Evolutionary conservation across 179 eudicot species (phyloP).

Genomic region (Silene noctiflora): DNA sequence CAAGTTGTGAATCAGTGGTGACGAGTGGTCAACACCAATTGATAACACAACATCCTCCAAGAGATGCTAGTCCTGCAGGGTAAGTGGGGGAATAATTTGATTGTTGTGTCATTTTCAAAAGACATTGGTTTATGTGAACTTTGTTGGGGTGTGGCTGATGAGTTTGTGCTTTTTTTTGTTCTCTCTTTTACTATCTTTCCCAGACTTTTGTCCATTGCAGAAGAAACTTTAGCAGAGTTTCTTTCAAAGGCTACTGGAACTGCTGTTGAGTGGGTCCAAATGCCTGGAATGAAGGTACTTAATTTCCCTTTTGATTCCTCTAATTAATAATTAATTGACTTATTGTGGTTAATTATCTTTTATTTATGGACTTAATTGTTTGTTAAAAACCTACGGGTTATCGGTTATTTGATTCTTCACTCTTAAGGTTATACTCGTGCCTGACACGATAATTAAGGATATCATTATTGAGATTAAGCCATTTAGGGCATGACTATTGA

Average conservation of each 20-base stretch:
- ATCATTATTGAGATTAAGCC: no score
- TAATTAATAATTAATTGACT: slow-evolving; percentile 13
- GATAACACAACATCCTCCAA: slow-evolving; percentile 81
- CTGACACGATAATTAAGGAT: background rate
- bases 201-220: slow-evolving; percentile 98
- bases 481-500: background rate
- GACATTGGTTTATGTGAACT: slow-evolving; percentile 29
- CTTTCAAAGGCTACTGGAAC: slow-evolving; percentile 99
- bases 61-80: slow-evolving; percentile 99
- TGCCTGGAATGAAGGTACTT: slow-evolving; percentile 99
- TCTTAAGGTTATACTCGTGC: background rate
- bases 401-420: background rate
- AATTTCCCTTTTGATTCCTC: slow-evolving; percentile 1
- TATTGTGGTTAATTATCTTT: background rate
- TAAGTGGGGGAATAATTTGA: slow-evolving; percentile 50
- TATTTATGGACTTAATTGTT: background rate
- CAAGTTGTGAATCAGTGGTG: slow-evolving; percentile 94
- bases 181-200: slow-evolving; percentile 30
- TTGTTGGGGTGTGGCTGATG: slow-evolving; percentile 32
- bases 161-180: slow-evolving; percentile 11
- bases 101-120: slow-evolving; percentile 34
- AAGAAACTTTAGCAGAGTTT: slow-evolving; percentile 99
- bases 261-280: slow-evolving; percentile 99
- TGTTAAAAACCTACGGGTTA: background rate
- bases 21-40: slow-evolving; percentile 85